phyloP scores from a whole-genome alignment of 2,329 filamentous ascomycete genomes.

The Diaporthe capsici region DNA sequence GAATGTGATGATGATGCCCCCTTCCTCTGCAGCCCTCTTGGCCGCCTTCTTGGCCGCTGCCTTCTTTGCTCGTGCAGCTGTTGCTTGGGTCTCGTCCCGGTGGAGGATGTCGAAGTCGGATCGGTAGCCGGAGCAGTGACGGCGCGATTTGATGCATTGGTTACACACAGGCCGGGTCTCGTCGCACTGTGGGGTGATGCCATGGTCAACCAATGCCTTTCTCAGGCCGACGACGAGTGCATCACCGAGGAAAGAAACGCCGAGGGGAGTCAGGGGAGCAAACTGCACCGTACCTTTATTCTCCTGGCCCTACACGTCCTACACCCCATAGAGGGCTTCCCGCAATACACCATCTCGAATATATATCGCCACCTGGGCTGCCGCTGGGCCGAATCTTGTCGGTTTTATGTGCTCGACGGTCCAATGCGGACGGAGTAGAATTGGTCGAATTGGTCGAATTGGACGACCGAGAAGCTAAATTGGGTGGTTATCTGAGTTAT shows the following conservation, averaged over 20 bases:
- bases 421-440: neutral
- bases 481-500: neutral
- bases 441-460: too few species aligned
- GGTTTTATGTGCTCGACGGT: neutral
- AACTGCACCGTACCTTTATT: slow-evolving; percentile 73
- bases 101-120: slow-evolving; percentile 81
- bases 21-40: slow-evolving; percentile 52
- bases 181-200: slow-evolving; percentile 66
- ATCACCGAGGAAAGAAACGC: neutral
- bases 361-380: neutral
- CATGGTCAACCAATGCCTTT: slow-evolving; percentile 37
- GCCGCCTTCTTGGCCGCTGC: slow-evolving; percentile 63
- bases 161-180: slow-evolving; percentile 76
- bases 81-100: slow-evolving; percentile 79
- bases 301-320: slow-evolving; percentile 80
- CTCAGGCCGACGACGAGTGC: neutral
- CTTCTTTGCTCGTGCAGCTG: slow-evolving; percentile 73
- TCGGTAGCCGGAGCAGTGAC: slow-evolving; percentile 76
- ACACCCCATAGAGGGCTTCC: slow-evolving; percentile 77
- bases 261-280: too few species aligned
- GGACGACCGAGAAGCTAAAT: neutral
- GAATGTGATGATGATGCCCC: slow-evolving; percentile 39
- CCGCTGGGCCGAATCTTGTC: neutral
- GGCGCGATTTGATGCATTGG: slow-evolving; percentile 74
- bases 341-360: slow-evolving; percentile 73